These are phyloP conservation scores for Cladochytrium replicatum DNA, from an alignment of 192 early-diverging fungal species.

Conservation along the genomic window DNA sequence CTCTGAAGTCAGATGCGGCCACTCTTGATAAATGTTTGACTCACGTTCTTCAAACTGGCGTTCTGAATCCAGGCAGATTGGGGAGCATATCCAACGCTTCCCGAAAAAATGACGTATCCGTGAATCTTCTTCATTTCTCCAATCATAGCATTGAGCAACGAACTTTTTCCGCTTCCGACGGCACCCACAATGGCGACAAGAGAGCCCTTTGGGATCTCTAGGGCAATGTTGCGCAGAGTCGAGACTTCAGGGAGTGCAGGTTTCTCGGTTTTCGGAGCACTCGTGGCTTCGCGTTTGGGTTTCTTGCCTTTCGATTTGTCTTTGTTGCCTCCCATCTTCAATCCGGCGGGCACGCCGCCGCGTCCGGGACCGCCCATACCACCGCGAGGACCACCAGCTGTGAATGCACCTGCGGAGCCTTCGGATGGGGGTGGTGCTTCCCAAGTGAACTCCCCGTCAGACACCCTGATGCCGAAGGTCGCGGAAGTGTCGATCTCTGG, in stretches of 20 bases:
- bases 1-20: not conserved
- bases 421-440: constrained; percentile 28
- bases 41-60: constrained; percentile 34
- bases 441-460: constrained; percentile 58
- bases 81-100: constrained; percentile 64
- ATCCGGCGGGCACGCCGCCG: not conserved
- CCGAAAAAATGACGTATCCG: constrained; percentile 51
- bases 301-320: constrained; percentile 9
- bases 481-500: constrained; percentile 26
- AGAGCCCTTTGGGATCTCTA: constrained; percentile 36
- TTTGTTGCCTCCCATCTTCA: constrained; percentile 8
- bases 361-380: not conserved
- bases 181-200: constrained; percentile 74
- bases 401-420: not conserved
- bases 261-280: not conserved
- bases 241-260: not conserved
- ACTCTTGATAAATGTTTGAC: constrained; percentile 2
- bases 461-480: constrained; percentile 43
- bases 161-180: constrained; percentile 78
- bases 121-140: constrained; percentile 61
- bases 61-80: constrained; percentile 87
- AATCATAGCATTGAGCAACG: constrained; percentile 71
- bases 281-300: not conserved
- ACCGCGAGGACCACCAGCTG: too few species aligned
- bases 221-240: constrained; percentile 30